phyloP scores from a whole-genome alignment of 1,284 basidiomycete species.

The Crucibulum cyathiforme region DNA sequence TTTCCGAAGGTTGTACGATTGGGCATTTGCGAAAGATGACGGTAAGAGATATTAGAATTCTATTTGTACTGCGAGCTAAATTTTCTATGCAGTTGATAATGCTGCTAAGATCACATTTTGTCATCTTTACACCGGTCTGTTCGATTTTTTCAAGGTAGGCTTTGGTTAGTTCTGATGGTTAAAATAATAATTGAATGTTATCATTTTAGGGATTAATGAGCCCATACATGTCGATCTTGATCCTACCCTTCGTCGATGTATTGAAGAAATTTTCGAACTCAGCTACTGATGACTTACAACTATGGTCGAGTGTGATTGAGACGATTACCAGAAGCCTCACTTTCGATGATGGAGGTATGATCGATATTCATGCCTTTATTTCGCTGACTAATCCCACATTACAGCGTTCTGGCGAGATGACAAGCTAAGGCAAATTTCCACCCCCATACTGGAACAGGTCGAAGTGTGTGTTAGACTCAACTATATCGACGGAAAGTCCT shows the following conservation, averaged over 20 bases:
- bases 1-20: slow-evolving; percentile 93
- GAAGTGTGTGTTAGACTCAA: slow-evolving; percentile 50
- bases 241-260: slow-evolving; percentile 73
- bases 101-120: slow-evolving; percentile 74
- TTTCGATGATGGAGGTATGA: slow-evolving; percentile 82
- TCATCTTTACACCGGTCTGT: slow-evolving; percentile 71
- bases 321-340: slow-evolving; percentile 75
- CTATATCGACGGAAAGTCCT: slow-evolving; percentile 43
- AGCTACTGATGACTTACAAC: slow-evolving; percentile 35
- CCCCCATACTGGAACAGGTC: slow-evolving; percentile 71
- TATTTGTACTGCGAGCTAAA: too few species aligned
- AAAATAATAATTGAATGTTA: slow-evolving; percentile 3
- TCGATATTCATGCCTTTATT: neutral
- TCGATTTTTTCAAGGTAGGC: slow-evolving; percentile 85
- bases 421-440: slow-evolving; percentile 68
- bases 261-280: slow-evolving; percentile 57
- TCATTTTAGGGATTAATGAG: slow-evolving; percentile 76
- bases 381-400: slow-evolving; percentile 2
- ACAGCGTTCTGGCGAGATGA: slow-evolving; percentile 90
- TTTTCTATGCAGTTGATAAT: slow-evolving; percentile 32
- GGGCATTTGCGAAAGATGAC: slow-evolving; percentile 78
- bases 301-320: slow-evolving; percentile 75
- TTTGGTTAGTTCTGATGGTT: neutral
- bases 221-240: slow-evolving; percentile 85
- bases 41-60: slow-evolving; percentile 43